A percentile compares a stretch with the other conserved stretches of the same genome.
Conservation (phyloP, 1,284 basidiomycete genomes). For the Mycena sp. region DNA sequence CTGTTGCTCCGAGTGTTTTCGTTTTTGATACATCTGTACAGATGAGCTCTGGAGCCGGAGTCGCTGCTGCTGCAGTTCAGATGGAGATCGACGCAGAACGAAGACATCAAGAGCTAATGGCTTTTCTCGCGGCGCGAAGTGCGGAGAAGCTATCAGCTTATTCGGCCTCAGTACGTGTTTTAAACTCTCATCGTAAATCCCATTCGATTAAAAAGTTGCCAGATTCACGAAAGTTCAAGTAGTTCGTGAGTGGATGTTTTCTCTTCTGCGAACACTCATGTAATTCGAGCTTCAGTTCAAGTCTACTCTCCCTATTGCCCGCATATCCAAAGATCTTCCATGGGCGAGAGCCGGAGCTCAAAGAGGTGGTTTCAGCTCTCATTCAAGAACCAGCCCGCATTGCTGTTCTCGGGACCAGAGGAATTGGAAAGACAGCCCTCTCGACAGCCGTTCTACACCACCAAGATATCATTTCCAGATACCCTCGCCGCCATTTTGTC, state of each 20-base stretch:
- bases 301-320: background rate
- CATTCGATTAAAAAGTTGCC: background rate
- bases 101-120: slow-evolving; percentile 2
- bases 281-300: background rate
- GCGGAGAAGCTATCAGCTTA: too few relatives aligned
- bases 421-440: slow-evolving; percentile 20
- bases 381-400: background rate
- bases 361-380: background rate
- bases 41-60: background rate
- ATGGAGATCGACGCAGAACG: background rate
- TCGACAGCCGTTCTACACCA: slow-evolving; percentile 10
- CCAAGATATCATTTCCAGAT: background rate
- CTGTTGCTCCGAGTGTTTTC: too few relatives aligned
- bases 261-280: background rate
- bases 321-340: slow-evolving; percentile 13
- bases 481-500: slow-evolving; percentile 6
- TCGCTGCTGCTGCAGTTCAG: background rate
- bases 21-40: background rate
- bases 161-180: too few relatives aligned
- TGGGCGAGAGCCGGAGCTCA: slow-evolving; percentile 8
- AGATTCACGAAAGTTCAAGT: background rate
- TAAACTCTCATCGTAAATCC: background rate
- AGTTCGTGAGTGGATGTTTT: background rate
- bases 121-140: too few relatives aligned
- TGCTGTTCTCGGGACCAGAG: slow-evolving; percentile 11